phyloP scores from a whole-genome alignment of 352 stramenopile species.

The Phytophthora parvispora region DNA sequence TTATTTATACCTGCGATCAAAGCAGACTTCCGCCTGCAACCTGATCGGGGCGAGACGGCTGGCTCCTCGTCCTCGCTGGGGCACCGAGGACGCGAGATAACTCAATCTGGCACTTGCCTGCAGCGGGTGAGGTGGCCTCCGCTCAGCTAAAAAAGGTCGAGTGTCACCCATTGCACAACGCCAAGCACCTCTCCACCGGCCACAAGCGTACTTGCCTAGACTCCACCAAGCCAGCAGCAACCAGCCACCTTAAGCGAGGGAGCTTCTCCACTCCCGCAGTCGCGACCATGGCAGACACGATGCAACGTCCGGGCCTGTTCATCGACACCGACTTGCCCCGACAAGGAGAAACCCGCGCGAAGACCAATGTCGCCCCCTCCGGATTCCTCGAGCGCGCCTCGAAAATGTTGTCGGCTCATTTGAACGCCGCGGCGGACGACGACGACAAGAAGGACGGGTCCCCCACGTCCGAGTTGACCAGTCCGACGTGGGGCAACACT shows the following conservation, averaged over 20 bases:
- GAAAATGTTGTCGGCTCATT: slow-evolving; percentile 58
- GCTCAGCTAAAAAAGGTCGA: slow-evolving; percentile 3
- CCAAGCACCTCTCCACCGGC: slow-evolving; percentile 9
- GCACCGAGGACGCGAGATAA: slow-evolving; percentile 2
- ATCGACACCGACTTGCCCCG: slow-evolving; percentile 60
- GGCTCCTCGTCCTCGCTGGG: slow-evolving; percentile 16
- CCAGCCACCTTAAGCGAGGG: not conserved
- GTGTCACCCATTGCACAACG: not conserved
- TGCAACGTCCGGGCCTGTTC: slow-evolving; percentile 57
- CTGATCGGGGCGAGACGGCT: slow-evolving; percentile 2
- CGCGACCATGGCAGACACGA: slow-evolving; percentile 58
- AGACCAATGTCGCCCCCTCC: slow-evolving; percentile 32
- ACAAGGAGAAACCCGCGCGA: slow-evolving; percentile 13
- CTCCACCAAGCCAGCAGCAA: slow-evolving; percentile 21
- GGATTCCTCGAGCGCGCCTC: slow-evolving; percentile 70
- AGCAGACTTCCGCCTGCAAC: not conserved
- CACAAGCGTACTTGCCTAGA: slow-evolving; percentile 35
- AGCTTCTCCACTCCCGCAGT: not conserved
- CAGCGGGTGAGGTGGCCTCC: not conserved
- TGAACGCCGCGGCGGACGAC: slow-evolving; percentile 16
- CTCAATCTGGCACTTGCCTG: slow-evolving; percentile 10
- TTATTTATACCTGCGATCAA: slow-evolving; percentile 16
- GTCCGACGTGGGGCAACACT: slow-evolving; percentile 63
- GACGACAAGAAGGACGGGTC: slow-evolving; percentile 35
- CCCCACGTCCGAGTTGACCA: slow-evolving; percentile 13